phyloP scores from a whole-genome alignment of 208 protist species.

The Crithidia sp. region DNA sequence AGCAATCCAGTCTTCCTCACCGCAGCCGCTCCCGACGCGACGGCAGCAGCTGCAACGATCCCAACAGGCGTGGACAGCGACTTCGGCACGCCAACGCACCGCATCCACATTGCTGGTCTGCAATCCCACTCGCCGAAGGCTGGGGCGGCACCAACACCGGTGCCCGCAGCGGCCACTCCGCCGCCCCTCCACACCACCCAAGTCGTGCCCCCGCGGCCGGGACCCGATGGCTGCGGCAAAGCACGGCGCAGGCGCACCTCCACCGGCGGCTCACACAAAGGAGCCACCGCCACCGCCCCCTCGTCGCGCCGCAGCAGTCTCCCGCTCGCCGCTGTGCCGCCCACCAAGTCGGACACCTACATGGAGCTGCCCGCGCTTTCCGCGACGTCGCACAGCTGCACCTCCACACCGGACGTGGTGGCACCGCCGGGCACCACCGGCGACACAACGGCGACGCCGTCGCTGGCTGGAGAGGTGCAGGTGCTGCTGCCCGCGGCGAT shows the following conservation, averaged over 20 bases:
- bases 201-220: not conserved
- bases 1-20: not conserved
- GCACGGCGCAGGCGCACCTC: not conserved
- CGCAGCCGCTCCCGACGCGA: not conserved
- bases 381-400: not conserved
- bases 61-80: not conserved
- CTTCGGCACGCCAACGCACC: not conserved
- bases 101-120: not conserved
- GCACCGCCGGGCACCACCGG: not conserved
- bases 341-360: slow-evolving; percentile 9
- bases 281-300: not conserved
- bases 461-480: not conserved
- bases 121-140: not conserved
- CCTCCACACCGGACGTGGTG: slow-evolving; percentile 1
- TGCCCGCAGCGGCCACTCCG: not conserved
- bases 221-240: not conserved
- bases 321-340: not conserved
- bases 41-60: not conserved
- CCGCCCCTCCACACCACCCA: not conserved
- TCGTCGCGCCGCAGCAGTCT: slow-evolving; percentile 18
- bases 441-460: not conserved
- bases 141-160: not conserved
- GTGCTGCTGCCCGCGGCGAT: slow-evolving; percentile 11
- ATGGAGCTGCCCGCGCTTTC: slow-evolving; percentile 16
- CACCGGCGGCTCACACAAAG: not conserved